Conservation (phyloP, 2,329 filamentous ascomycete genomes). For the Alternaria sp. region DNA sequence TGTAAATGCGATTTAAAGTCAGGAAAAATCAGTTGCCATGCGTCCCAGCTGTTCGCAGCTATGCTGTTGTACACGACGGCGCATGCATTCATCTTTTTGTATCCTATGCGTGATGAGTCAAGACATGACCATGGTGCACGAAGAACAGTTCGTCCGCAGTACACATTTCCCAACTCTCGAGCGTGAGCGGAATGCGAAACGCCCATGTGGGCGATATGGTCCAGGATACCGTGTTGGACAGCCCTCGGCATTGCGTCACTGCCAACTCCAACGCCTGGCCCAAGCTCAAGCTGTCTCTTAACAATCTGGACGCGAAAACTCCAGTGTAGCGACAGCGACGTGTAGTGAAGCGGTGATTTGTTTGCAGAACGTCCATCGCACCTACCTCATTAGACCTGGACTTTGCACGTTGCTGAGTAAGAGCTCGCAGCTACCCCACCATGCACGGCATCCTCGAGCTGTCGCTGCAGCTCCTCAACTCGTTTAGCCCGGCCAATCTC, state of each 20-base stretch:
- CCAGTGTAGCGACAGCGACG: neutral
- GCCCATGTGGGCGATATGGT: neutral
- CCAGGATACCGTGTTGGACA: conserved; percentile 6
- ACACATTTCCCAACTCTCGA: neutral
- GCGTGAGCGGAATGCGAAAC: neutral
- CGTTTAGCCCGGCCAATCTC: conserved; percentile 20
- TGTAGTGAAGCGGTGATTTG: neutral
- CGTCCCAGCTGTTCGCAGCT: neutral
- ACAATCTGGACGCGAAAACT: neutral
- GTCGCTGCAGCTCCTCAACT: conserved; percentile 32
- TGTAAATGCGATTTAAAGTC: neutral
- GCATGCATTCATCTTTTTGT: neutral
- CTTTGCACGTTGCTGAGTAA: neutral
- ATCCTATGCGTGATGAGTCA: neutral
- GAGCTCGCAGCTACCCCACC: conserved; percentile 14
- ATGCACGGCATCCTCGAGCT: conserved; percentile 35
- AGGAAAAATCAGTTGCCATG: neutral
- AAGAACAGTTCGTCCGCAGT: neutral
- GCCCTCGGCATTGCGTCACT: conserved; percentile 9
- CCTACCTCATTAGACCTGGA: neutral
- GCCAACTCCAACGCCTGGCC: conserved; percentile 1
- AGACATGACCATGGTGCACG: neutral
- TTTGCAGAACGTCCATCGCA: neutral
- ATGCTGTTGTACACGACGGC: neutral
- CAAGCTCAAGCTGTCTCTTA: conserved; percentile 4